Conservation (phyloP, 345 rosid species). For the Cardamine resedifolia region DNA sequence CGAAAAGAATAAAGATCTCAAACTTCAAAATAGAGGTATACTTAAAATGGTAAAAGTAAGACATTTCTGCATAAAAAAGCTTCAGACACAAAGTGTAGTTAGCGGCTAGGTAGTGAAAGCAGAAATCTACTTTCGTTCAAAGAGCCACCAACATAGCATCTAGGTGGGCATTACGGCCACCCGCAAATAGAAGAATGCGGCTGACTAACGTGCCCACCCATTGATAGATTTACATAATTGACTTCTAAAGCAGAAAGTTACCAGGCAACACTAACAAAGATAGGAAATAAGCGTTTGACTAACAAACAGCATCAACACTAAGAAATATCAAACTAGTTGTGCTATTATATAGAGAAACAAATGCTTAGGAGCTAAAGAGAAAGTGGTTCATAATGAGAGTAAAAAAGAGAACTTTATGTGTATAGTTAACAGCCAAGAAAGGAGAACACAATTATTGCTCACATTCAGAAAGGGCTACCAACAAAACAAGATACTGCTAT, state of each 20-base stretch:
- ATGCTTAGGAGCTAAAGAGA: background rate
- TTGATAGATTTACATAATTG: background rate
- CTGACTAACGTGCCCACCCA: conserved; percentile 40
- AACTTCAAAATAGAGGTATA: background rate
- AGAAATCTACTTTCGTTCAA: conserved; percentile 29
- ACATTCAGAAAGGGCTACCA: conserved; percentile 34
- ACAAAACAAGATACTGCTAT: conserved; percentile 29
- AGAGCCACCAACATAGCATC: conserved; percentile 29
- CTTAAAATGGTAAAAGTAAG: background rate
- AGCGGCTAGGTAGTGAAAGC: conserved; percentile 33
- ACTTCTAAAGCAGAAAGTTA: too few species aligned
- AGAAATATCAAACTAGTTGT: too few species aligned
- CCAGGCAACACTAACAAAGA: too few species aligned
- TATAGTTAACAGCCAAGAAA: conserved; percentile 35
- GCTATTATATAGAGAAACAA: too few species aligned
- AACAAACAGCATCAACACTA: too few species aligned
- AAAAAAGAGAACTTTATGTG: background rate
- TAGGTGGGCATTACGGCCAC: conserved; percentile 39
- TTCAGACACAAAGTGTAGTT: conserved; percentile 13
- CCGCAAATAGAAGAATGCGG: conserved; percentile 11
- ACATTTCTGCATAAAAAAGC: background rate
- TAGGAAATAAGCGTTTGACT: too few species aligned
- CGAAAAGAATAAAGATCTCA: background rate
- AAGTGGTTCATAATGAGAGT: background rate
- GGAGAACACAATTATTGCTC: conserved; percentile 25